Base-by-base conservation (phyloP, 768 basidiomycete genomes). In the Coprinellus micaceus region DNA sequence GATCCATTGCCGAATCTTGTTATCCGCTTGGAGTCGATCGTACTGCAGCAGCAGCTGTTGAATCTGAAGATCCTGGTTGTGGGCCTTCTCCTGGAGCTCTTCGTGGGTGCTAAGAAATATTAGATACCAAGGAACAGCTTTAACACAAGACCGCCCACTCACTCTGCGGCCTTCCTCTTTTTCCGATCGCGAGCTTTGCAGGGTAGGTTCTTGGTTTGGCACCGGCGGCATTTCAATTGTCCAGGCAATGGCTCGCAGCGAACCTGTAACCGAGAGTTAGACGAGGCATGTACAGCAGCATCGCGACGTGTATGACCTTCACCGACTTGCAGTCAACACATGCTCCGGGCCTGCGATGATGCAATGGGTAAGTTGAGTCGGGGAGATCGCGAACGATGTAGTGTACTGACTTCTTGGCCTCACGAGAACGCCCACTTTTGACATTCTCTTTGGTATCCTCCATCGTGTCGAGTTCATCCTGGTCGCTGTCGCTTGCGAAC, bases 291-390 rank as follows among this genome's bases (percentile, higher is more conserved):
- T 22, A 12, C 19, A n/a, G n/a, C n/a, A n/a, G n/a, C n/a, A n/a
- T n/a, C n/a, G n/a, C n/a, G n/a, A n/a, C n/a, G n/a, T n/a, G n/a
- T n/a, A n/a, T n/a, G n/a, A 44, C 82, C 67, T 82, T 83, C 43
- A 82, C 72, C 5, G 79, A 78, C 66, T 83, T 82, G 67, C 82
- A 83, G 56, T 82, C 78, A 25, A 79, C 75, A 65, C 82, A 82
- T 28, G 81, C 82, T 24, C 80, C 78, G 52, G 76, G 71, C 30
- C 82, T 82, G 46, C 36, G 26, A 19, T 19, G 7, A 22, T 9
- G 15, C 22, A 7, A 6, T 22, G 17, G 7, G 7, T 22, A 5
- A 3, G 24, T 26, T 30, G 24, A 48, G 47, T 21, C 9, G 21
- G n/a, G 44, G 10, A 2, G 11, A 49, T 49, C n/a, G 24, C 44